Percentiles rank a stretch among this genome's conserved stretches.
phyloP scores from a whole-genome alignment of 179 eudicot species.

The Amaranthus tricolor region DNA sequence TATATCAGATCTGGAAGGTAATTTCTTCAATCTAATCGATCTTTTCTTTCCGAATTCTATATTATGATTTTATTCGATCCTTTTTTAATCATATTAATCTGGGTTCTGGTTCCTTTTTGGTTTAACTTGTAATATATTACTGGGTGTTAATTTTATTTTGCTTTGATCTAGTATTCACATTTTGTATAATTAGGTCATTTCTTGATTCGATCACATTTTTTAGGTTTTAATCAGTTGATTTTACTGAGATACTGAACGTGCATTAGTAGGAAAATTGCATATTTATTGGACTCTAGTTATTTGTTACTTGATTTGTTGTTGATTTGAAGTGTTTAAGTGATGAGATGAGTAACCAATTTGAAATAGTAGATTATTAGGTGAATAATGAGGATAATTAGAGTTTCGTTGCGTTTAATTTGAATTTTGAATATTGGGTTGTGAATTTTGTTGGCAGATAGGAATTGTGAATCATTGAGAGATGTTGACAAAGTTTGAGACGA shows the following conservation, averaged over 20 bases:
- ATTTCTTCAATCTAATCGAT: background rate
- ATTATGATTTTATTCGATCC: conserved; percentile 18
- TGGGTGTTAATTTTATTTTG: conserved; percentile 12
- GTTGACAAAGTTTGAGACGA: conserved; percentile 84
- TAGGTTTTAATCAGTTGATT: background rate
- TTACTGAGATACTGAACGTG: conserved; percentile 3
- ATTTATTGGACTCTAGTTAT: background rate
- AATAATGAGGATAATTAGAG: background rate
- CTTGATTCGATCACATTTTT: conserved; percentile 6
- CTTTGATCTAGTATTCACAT: conserved; percentile 24
- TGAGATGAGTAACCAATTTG: background rate
- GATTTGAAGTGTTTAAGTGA: background rate
- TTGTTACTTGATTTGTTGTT: background rate
- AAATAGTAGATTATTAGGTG: background rate
- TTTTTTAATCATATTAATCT: background rate
- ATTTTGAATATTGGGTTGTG: conserved; percentile 12
- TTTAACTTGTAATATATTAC: background rate
- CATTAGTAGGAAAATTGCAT: background rate
- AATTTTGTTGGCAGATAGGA: conserved; percentile 26
- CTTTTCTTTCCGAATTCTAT: background rate
- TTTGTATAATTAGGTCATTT: conserved; percentile 5
- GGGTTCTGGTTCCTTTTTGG: background rate
- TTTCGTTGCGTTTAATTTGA: background rate
- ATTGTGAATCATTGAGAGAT: conserved; percentile 37
- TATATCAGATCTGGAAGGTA: conserved; percentile 38